Conservation (phyloP, 495 filamentous ascomycete genomes). For the Xylaria acuta region DNA sequence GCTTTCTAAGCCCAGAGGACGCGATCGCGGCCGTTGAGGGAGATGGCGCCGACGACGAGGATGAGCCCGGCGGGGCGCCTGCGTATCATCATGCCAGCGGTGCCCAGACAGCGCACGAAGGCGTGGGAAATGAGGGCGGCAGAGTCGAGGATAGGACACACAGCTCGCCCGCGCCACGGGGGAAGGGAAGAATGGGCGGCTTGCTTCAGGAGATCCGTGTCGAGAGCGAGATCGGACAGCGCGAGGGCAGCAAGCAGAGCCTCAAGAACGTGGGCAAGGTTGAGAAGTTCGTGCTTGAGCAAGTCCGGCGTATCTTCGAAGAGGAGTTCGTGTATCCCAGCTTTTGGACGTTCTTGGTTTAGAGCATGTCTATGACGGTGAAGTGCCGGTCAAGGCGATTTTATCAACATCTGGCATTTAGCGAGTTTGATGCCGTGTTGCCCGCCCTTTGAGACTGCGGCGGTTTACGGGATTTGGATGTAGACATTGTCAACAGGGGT, state of each 20-base stretch:
- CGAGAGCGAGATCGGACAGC: conserved; percentile 94
- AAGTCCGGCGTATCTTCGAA: conserved; percentile 95
- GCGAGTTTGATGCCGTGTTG: not conserved
- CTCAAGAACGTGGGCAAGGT: conserved; percentile 99
- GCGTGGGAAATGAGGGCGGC: not conserved
- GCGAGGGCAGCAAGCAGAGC: conserved; percentile 88
- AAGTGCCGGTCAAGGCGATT: not conserved
- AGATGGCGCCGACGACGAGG: conserved; percentile 49
- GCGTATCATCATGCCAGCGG: conserved; percentile 37
- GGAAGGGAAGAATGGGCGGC: conserved; percentile 65
- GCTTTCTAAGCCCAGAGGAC: conserved; percentile 88
- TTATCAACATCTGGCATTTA: not conserved
- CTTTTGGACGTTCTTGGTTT: conserved; percentile 96
- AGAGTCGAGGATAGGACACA: conserved; percentile 13
- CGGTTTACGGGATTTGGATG: not conserved
- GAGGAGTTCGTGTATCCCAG: conserved; percentile 98
- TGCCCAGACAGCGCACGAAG: conserved; percentile 31
- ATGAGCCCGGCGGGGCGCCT: conserved; percentile 40
- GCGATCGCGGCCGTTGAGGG: conserved; percentile 70
- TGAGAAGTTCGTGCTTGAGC: conserved; percentile 94
- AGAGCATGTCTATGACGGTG: not conserved
- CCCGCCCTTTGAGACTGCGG: not conserved
- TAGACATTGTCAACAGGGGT: not conserved
- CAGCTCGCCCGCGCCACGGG: conserved; percentile 24
- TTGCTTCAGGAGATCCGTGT: conserved; percentile 90